A percentile compares a stretch with the other conserved stretches of the same genome.
These are phyloP conservation scores for Geranium incanum DNA, from an alignment of 441 rosid genomes.

Conservation along the genomic window DNA sequence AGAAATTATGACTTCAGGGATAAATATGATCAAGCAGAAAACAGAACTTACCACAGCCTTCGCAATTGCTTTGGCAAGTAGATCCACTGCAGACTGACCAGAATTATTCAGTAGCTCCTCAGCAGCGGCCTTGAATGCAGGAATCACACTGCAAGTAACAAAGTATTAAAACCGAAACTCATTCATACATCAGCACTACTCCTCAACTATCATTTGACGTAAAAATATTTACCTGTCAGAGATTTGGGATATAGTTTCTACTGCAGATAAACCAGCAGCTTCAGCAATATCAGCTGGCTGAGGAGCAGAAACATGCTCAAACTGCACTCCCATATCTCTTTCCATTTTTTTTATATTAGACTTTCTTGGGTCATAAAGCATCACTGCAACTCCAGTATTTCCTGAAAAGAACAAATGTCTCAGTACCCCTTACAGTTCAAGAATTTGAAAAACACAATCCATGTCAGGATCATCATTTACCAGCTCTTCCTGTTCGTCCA, in stretches of 20 bases:
- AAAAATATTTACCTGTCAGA: slow-evolving; percentile 56
- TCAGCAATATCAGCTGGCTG: slow-evolving; percentile 71
- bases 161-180: neutral
- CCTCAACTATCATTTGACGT: neutral
- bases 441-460: neutral
- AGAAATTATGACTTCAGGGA: neutral
- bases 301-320: slow-evolving; percentile 77
- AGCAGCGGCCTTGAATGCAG: slow-evolving; percentile 72
- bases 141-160: slow-evolving; percentile 62
- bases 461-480: slow-evolving; percentile 26
- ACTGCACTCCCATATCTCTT: slow-evolving; percentile 76
- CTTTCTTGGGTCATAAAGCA: slow-evolving; percentile 76
- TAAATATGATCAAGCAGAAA: slow-evolving; percentile 3
- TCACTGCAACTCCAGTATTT: slow-evolving; percentile 86
- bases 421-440: slow-evolving; percentile 15
- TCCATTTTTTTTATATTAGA: slow-evolving; percentile 58
- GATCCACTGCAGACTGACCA: slow-evolving; percentile 65
- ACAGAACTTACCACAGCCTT: slow-evolving; percentile 54
- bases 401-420: slow-evolving; percentile 35
- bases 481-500: slow-evolving; percentile 96
- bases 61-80: slow-evolving; percentile 93
- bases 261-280: slow-evolving; percentile 63
- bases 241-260: slow-evolving; percentile 56
- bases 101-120: slow-evolving; percentile 60
- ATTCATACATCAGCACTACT: neutral